Evolutionary conservation across 441 rosid genomes (phyloP).

Genomic region (Gossypium schwendimanii): DNA sequence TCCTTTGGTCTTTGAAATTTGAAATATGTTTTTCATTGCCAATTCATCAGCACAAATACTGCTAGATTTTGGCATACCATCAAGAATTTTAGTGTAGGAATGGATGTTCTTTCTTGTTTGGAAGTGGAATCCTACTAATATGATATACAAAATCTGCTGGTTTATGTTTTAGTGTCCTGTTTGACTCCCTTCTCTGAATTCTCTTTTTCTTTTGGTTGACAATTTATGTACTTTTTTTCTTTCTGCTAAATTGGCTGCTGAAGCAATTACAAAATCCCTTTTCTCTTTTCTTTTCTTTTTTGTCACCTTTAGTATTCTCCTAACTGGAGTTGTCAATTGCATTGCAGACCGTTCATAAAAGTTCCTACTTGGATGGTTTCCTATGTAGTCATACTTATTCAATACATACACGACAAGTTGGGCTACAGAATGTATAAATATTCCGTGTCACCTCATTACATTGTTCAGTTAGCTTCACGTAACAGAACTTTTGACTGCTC

Average conservation of each 20-base stretch:
- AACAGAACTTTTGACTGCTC: constrained; percentile 75
- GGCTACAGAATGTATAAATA: constrained; percentile 31
- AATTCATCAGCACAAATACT: background rate
- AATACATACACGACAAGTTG: constrained; percentile 47
- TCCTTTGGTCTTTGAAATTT: background rate
- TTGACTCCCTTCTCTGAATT: constrained; percentile 1
- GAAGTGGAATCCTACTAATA: background rate
- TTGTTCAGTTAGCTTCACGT: constrained; percentile 53
- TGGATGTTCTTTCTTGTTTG: background rate
- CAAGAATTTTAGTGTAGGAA: background rate
- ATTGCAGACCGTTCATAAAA: constrained; percentile 70
- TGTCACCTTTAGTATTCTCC: background rate
- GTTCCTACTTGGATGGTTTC: constrained; percentile 47
- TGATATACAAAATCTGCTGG: background rate
- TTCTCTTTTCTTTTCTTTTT: background rate
- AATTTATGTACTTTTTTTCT: background rate
- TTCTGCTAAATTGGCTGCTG: background rate
- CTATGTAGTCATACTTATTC: constrained; percentile 35
- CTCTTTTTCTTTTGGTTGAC: background rate
- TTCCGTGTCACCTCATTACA: constrained; percentile 39
- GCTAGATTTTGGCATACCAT: background rate
- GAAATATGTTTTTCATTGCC: background rate
- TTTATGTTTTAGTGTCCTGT: background rate
- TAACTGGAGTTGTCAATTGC: constrained; percentile 16
- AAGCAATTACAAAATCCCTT: background rate